Evolutionary conservation across 2,329 filamentous ascomycete genomes (phyloP), one percentile per base, ranked within the genome.

Genomic region (Zasmidium angulare): DNA sequence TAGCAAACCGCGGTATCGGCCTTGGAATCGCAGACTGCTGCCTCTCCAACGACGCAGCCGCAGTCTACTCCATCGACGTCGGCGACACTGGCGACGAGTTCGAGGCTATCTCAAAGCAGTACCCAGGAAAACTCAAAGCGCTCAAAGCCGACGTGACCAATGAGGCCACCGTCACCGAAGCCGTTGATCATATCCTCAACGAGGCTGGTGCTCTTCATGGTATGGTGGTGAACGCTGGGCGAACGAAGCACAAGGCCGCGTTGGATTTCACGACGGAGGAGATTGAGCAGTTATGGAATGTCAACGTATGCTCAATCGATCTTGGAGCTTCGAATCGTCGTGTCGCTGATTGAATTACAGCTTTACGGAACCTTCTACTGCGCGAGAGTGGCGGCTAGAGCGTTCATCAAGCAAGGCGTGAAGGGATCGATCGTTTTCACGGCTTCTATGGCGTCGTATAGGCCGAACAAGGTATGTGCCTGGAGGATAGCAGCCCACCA

Each of bases 171-270:
- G 76, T 81, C 46, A 74, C 75, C 2, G 70, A 71, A 1, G 79
- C 78, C 1, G 69, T 82, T 0, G 79, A 82, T 56, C 68, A 72
- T 53, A 79, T 82, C 9, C 64, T 82, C 2, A 65, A 66, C 10
- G 73, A 81, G 53, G 72, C 72, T 0, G 80, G 79, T 3, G 75
- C 71, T 2, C 62, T 82, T 7, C 77, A 82, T 57, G 81, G 81
- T 12, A 79, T 84, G 72, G 79, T 82, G 2, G 77, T 75, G 22
- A 82, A 83, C 59, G 81, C 81, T 0, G 80, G 81, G 14, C 70
- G 77, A 14, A 83, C 80, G 12, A 81, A 82, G 64, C 81, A 83
- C 63, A 82, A 82, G 66, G 68, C 80, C 1, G 81, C 80, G 0
- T 68, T 82, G 4, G 79, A 83, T 22, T 83, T 81, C 51, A 81